Conservation (phyloP, 139 green algal genomes). For the Pleodorina starrii region DNA sequence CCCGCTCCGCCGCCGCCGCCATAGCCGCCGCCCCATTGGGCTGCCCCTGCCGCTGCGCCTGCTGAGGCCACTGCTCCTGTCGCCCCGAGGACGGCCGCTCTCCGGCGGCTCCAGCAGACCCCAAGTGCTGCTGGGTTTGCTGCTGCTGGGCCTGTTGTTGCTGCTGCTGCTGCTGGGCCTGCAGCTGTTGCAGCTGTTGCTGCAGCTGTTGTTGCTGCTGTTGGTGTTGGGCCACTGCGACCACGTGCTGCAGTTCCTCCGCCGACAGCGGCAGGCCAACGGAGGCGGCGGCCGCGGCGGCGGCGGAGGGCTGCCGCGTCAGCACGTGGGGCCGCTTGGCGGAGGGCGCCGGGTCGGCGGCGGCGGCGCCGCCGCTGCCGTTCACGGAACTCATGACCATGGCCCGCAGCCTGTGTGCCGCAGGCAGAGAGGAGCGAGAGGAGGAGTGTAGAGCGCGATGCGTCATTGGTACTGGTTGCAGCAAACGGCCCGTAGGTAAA, state of each 20-base stretch:
- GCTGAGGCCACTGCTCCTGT: neutral
- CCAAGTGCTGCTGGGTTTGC: neutral
- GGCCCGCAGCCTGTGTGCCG: neutral
- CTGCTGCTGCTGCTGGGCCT: neutral
- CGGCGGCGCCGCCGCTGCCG: neutral
- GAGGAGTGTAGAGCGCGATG: too few relatives aligned
- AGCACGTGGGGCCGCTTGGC: constrained; percentile 35
- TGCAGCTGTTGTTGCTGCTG: neutral
- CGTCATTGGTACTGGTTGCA: too few relatives aligned
- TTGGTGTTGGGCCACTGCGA: neutral
- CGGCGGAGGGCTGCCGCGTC: neutral
- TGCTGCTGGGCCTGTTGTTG: neutral
- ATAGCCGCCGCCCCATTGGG: neutral
- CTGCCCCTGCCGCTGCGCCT: neutral
- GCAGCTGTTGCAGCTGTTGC: neutral
- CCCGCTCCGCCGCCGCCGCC: neutral
- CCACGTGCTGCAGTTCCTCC: neutral
- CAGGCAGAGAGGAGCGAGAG: neutral
- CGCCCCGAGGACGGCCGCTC: neutral
- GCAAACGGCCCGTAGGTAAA: too few relatives aligned
- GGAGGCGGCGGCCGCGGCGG: neutral
- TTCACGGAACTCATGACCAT: neutral
- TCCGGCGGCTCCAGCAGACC: too few relatives aligned
- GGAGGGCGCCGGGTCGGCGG: neutral
- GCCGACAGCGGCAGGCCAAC: neutral